Evolutionary conservation across 2,329 filamentous ascomycete genomes (phyloP), one percentile per base, ranked within the genome.

Genomic region (Incumbomyces delicatus): DNA sequence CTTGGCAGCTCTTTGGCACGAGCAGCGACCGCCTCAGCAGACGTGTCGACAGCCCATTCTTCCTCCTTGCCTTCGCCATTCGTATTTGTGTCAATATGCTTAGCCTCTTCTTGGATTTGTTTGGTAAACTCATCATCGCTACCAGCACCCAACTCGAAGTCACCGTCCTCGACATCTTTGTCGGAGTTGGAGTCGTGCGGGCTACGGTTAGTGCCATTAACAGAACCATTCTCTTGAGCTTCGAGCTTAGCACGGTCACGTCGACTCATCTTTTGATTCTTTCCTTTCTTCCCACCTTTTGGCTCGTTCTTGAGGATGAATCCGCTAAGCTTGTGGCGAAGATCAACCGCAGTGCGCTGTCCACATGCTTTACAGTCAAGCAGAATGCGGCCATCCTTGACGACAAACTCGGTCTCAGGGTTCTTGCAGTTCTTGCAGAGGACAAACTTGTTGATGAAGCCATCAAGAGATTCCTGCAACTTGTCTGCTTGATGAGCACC

Each of bases 341-440:
- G 76, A 61, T 96, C 90, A 47, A 95, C 90, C 53, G 92, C 83
- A 57, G 85, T 85, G 62, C 87, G 88, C 70, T 94, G 85, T 64
- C 92, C 92, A 64, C 92, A 98, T 53, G 92, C 92, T 74, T 98
- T 98, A 83, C 92, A 98, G 72, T 98, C 92, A 57, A 96, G 81
- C 53, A 87, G 70, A 66, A 98, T 96, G 64, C 78, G 81, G 46
- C 85, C 87, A 61, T 95, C 89, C 72, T 95, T 95, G 76, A 96
- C 87, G 63, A 85, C 80, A 63, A 96, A 83, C 57, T 94, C 89
- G 57, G 92, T 98, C 76, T 98, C 92, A 31, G 92, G 92, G 69
- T 98, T 98, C 81, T 95, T 95, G 83, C 92, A 98, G 68, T 94
- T 90, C 75, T 94, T 94, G 85, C 92, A 98, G 55, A 98, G 88